Evolutionary conservation across 305 asterid species (phyloP).

Genomic region (Petunia hybrid): DNA sequence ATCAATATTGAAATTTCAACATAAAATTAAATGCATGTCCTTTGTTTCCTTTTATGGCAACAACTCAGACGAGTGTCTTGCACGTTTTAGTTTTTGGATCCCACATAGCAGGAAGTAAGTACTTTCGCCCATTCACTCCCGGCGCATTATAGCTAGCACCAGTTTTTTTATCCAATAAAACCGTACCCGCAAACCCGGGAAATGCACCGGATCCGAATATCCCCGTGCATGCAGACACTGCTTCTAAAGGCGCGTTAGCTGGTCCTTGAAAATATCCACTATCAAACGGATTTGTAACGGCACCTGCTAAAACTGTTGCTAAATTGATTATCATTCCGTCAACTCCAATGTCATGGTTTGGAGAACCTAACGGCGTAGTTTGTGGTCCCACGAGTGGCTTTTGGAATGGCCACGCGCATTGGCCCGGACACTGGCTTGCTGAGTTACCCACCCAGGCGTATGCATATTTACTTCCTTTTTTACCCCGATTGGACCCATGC

Average conservation of each 20-base stretch:
- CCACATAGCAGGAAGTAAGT: slow-evolving; percentile 57
- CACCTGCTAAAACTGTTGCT: slow-evolving; percentile 54
- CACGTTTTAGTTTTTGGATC: slow-evolving; percentile 47
- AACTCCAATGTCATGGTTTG: slow-evolving; percentile 53
- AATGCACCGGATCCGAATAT: slow-evolving; percentile 57
- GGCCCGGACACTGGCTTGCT: slow-evolving; percentile 55
- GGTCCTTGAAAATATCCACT: slow-evolving; percentile 55
- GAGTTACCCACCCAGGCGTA: slow-evolving; percentile 62
- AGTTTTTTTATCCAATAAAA: slow-evolving; percentile 47
- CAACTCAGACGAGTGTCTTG: slow-evolving; percentile 42
- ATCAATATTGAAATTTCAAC: not conserved
- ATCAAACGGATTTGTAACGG: slow-evolving; percentile 58
- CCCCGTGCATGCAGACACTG: slow-evolving; percentile 58
- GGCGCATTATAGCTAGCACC: slow-evolving; percentile 54
- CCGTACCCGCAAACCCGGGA: slow-evolving; percentile 55
- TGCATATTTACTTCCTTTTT: slow-evolving; percentile 26
- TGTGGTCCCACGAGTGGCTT: slow-evolving; percentile 54
- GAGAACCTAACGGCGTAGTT: slow-evolving; percentile 46
- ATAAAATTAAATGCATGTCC: not conserved
- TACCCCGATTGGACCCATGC: slow-evolving; percentile 47
- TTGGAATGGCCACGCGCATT: slow-evolving; percentile 64
- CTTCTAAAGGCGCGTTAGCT: slow-evolving; percentile 47
- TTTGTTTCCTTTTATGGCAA: not conserved
- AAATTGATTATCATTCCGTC: slow-evolving; percentile 56
- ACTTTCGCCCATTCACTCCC: slow-evolving; percentile 43